Conservation (phyloP, 805 yeast genomes). For the Candida suzukii region DNA sequence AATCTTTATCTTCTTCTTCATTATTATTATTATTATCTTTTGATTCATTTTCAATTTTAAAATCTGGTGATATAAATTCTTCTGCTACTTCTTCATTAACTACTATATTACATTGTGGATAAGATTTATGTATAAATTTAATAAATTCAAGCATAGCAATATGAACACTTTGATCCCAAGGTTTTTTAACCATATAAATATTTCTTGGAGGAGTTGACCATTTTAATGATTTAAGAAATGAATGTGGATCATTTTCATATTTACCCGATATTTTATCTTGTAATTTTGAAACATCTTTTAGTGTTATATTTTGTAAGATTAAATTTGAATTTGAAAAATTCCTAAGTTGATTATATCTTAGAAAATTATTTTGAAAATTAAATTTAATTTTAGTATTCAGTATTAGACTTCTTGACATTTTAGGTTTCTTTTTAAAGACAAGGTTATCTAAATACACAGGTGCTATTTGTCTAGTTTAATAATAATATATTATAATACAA, state of each 20-base stretch:
- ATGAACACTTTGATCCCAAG: conserved; percentile 61
- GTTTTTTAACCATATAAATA: conserved; percentile 77
- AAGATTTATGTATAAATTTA: conserved; percentile 47
- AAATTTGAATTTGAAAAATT: background rate
- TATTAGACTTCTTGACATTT: no score
- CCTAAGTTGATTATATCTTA: background rate
- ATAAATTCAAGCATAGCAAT: conserved; percentile 63
- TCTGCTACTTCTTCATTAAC: conserved; percentile 68
- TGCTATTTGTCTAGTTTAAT: no score
- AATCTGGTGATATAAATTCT: no score
- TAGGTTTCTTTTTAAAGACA: no score
- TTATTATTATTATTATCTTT: no score
- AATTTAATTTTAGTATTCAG: no score
- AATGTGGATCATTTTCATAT: conserved; percentile 46
- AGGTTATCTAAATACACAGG: no score
- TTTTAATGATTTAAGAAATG: conserved; percentile 53
- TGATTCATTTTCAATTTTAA: no score
- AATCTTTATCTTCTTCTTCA: background rate
- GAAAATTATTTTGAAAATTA: no score
- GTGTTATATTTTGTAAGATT: background rate
- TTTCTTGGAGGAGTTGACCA: conserved; percentile 76
- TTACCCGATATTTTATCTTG: conserved; percentile 35
- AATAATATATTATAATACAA: no score
- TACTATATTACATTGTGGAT: conserved; percentile 72
- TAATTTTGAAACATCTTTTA: conserved; percentile 5